phyloP scores from a whole-genome alignment of 108 stramenopile species.

The Skeletonema menzelii region DNA sequence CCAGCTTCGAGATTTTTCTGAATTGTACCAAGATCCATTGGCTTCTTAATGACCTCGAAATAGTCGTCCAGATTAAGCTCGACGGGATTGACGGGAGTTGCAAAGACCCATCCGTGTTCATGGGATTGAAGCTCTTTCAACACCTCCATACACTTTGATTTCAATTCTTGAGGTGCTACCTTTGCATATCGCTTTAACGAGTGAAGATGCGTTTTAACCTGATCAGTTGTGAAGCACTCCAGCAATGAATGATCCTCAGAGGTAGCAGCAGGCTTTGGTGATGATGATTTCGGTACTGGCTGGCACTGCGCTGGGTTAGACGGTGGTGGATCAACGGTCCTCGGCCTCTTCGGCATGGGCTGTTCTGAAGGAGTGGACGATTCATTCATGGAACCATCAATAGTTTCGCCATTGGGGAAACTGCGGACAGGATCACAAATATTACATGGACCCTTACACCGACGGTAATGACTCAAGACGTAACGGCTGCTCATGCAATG shows the following conservation, averaged over 20 bases:
- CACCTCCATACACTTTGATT: slow-evolving; percentile 77
- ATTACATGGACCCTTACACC: slow-evolving; percentile 91
- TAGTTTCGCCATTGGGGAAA: slow-evolving; percentile 39
- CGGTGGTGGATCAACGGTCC: not conserved
- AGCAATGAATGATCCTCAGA: slow-evolving; percentile 84
- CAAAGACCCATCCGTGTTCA: slow-evolving; percentile 92
- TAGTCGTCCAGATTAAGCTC: slow-evolving; percentile 93
- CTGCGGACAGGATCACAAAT: slow-evolving; percentile 97
- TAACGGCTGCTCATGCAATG: slow-evolving; percentile 99
- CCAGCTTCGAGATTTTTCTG: slow-evolving; percentile 83
- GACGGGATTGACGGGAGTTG: slow-evolving; percentile 91
- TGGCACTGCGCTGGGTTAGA: not conserved
- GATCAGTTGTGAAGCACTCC: slow-evolving; percentile 87
- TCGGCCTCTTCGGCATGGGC: slow-evolving; percentile 9
- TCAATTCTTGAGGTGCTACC: slow-evolving; percentile 73
- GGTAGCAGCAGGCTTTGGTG: slow-evolving; percentile 36
- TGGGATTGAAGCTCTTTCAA: slow-evolving; percentile 86
- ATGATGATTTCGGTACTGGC: not conserved
- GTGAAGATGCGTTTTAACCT: slow-evolving; percentile 89
- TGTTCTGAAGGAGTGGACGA: not conserved
- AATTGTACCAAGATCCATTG: slow-evolving; percentile 97
- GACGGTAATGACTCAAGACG: slow-evolving; percentile 96
- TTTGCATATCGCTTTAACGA: slow-evolving; percentile 78
- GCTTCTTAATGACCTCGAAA: slow-evolving; percentile 90
- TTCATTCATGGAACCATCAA: slow-evolving; percentile 24